phyloP scores from a whole-genome alignment of 2,329 filamentous ascomycete species.

The Epichloe scottii region DNA sequence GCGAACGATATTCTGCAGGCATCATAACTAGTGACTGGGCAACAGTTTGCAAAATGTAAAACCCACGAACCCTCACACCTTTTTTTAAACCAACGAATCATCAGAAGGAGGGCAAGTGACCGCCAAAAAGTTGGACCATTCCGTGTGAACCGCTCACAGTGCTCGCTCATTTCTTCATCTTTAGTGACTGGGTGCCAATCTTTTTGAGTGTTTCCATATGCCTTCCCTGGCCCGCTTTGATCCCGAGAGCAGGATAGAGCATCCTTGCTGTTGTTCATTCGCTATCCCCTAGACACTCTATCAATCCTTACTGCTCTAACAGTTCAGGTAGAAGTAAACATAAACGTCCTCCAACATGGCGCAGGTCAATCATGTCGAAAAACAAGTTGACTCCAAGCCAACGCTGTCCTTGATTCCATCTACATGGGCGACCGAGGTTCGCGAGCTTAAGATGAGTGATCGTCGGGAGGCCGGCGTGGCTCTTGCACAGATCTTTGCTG shows the following conservation, averaged over 20 bases:
- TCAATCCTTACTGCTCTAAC: constrained; percentile 3
- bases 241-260: constrained; percentile 3
- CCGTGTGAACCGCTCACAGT: neutral
- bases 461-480: constrained; percentile 58
- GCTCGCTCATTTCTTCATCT: neutral
- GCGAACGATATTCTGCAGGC: constrained; percentile 6
- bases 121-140: constrained; percentile 3
- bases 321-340: constrained; percentile 6
- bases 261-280: neutral
- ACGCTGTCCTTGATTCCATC: constrained; percentile 37
- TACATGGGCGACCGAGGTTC: constrained; percentile 43
- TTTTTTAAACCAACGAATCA: neutral
- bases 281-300: neutral
- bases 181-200: constrained; percentile 5
- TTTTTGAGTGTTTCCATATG: constrained; percentile 3
- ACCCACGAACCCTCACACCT: neutral
- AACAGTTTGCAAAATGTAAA: constrained; percentile 7
- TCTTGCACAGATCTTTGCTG: constrained; percentile 65
- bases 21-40: constrained; percentile 6
- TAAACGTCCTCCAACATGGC: constrained; percentile 7
- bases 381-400: neutral
- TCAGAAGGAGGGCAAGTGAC: neutral
- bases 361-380: constrained; percentile 3
- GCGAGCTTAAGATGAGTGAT: constrained; percentile 51
- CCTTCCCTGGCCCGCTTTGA: constrained; percentile 2